Conservation (phyloP, 495 filamentous ascomycete species). For the Neurospora sp. region DNA sequence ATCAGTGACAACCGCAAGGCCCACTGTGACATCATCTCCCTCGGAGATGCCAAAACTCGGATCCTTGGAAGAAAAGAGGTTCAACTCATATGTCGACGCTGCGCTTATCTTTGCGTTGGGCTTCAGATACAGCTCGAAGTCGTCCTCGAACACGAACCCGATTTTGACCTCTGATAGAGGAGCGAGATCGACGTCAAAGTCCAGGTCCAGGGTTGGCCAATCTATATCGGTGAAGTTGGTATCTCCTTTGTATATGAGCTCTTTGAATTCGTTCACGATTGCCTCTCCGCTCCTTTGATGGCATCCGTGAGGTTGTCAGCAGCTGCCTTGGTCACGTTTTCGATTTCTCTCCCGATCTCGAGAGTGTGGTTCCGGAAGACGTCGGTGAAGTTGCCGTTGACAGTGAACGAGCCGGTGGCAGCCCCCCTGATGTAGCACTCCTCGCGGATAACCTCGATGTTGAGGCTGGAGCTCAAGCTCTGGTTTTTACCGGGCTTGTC, state of each 20-base stretch:
- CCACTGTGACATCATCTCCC: slow-evolving; percentile 26
- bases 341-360: slow-evolving; percentile 16
- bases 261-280: neutral
- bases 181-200: slow-evolving; percentile 29
- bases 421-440: slow-evolving; percentile 43
- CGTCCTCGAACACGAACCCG: slow-evolving; percentile 35
- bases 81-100: slow-evolving; percentile 38
- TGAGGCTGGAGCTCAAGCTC: neutral
- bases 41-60: slow-evolving; percentile 27
- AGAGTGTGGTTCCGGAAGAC: slow-evolving; percentile 23
- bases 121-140: slow-evolving; percentile 42
- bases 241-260: slow-evolving; percentile 9
- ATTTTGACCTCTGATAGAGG: slow-evolving; percentile 32
- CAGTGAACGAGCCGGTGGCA: slow-evolving; percentile 29
- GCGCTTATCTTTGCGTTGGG: slow-evolving; percentile 33
- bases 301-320: slow-evolving; percentile 19
- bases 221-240: slow-evolving; percentile 24
- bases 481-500: neutral
- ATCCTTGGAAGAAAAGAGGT: slow-evolving; percentile 36
- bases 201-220: slow-evolving; percentile 26
- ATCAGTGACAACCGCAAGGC: slow-evolving; percentile 35
- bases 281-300: neutral
- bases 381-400: slow-evolving; percentile 27
- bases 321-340: slow-evolving; percentile 21
- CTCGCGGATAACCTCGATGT: slow-evolving; percentile 34